Evolutionary conservation across 225 moss, liverwort and hornwort species (phyloP).

Genomic region (Physcomitrium patens): DNA sequence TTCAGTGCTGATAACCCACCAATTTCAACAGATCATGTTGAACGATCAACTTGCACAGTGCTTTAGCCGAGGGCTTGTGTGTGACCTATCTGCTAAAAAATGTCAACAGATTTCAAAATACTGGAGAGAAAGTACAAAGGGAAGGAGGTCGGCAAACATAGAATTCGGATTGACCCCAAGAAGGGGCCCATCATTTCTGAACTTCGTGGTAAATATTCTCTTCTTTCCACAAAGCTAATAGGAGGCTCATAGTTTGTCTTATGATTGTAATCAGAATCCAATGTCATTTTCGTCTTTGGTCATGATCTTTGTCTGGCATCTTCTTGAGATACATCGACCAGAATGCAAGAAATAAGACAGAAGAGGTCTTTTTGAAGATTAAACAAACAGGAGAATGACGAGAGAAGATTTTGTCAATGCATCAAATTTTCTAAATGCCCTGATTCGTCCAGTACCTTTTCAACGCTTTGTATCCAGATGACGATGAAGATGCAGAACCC

Average conservation of each 20-base stretch:
- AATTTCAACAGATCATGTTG: neutral
- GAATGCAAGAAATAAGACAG: neutral
- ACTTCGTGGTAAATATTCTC: conserved; percentile 42
- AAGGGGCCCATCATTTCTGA: conserved; percentile 71
- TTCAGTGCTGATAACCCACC: neutral
- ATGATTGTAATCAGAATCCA: neutral
- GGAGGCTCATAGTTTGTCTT: neutral
- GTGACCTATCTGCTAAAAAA: conserved; percentile 27
- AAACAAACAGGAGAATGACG: neutral
- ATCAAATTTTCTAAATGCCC: neutral
- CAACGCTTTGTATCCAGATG: conserved; percentile 31
- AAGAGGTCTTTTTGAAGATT: neutral
- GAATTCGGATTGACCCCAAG: conserved; percentile 56
- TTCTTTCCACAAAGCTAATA: neutral
- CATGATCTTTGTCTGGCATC: neutral
- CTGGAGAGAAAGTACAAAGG: conserved; percentile 78
- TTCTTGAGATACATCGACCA: neutral
- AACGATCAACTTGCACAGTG: conserved; percentile 23
- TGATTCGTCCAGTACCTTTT: neutral
- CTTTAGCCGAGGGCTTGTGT: conserved; percentile 16
- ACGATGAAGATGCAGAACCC: conserved; percentile 46
- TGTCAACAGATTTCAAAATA: conserved; percentile 66
- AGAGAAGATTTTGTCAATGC: neutral
- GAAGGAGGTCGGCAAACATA: conserved; percentile 59
- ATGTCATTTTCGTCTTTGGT: neutral